Evolutionary conservation across 495 filamentous ascomycete genomes (phyloP).

Genomic region (Hypoxylon rickii): DNA sequence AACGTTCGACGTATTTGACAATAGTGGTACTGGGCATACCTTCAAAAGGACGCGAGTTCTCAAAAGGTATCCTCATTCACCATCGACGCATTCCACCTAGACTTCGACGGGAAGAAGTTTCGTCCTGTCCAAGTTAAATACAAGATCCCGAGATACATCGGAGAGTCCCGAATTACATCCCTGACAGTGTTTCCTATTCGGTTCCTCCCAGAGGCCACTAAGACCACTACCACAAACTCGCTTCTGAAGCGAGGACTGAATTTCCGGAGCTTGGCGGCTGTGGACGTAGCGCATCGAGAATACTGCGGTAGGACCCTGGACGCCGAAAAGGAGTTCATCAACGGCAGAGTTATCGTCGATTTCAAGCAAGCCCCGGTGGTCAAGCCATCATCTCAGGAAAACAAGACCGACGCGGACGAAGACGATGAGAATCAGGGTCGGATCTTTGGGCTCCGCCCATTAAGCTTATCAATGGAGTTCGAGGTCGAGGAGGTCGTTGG

Average conservation of each 20-base stretch:
- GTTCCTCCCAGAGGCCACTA: slow-evolving; percentile 1
- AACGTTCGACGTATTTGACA: no score
- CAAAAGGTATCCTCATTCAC: slow-evolving; percentile 9
- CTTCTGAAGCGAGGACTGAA: slow-evolving; percentile 5
- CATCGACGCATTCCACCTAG: slow-evolving; percentile 12
- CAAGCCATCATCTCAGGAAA: neutral
- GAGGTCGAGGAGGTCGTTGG: slow-evolving; percentile 3
- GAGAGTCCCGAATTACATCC: slow-evolving; percentile 3
- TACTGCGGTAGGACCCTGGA: slow-evolving; percentile 11
- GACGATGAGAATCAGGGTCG: neutral
- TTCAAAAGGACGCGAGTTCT: neutral
- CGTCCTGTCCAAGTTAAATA: slow-evolving; percentile 8
- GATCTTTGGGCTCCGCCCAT: slow-evolving; percentile 5
- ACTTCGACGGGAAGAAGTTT: slow-evolving; percentile 13
- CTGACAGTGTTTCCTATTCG: slow-evolving; percentile 5
- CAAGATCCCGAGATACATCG: slow-evolving; percentile 6
- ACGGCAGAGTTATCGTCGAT: slow-evolving; percentile 9
- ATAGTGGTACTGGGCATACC: neutral
- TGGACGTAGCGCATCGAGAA: slow-evolving; percentile 11
- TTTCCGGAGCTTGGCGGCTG: slow-evolving; percentile 3
- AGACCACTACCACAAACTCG: neutral
- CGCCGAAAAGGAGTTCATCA: slow-evolving; percentile 3
- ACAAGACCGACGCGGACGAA: neutral
- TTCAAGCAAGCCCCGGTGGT: slow-evolving; percentile 9
- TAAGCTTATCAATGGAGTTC: neutral